Base-by-base conservation (phyloP, 2,329 filamentous ascomycete species). In the Epichloe gansuensis region DNA sequence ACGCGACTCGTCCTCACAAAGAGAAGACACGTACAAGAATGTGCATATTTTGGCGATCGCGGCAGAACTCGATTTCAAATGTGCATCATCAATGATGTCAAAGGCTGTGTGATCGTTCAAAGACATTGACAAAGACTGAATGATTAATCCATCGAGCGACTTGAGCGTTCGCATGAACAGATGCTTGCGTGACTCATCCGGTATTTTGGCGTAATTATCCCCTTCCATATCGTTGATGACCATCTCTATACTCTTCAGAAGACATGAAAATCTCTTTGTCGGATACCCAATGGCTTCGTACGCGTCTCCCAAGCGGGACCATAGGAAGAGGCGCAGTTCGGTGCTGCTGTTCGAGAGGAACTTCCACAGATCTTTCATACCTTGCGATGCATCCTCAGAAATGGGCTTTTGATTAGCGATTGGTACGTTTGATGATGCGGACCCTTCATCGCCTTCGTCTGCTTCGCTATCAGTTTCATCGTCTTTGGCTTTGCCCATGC, bases 301-400 rank as follows among this genome's bases (percentile, higher is more conserved):
- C 0, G 93, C 91, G 57, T 93, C 86, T 39, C 88, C 84, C n/a
- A 98, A 77, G 49, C 89, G 83, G 56, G 86, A 85, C 93, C 93
- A 98, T 1, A 98, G 74, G 57, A 93, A 90, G 1, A 97, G 72
- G 38, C 88, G 83, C 49, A 97, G 72, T 51, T 91, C 88, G 1
- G 90, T 86, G 62, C 85, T 89, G 44, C 89, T 91, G 47, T 80
- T 83, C 51, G 86, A 78, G 3, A 98, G 74, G 57, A 97, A 97
- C 53, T 87, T 88, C 69, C 86, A 85, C 64, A 98, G 82, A 62
- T 95, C 89, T 47, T 80, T 78, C 17, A 90, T 72, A 25, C 80
- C 76, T 60, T 80, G 75, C 42, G 70, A 73, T 46, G 76, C 75
- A 42, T 71, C 76, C 49, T 81, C 73, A 2, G 71, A 70, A 42